phyloP scores from a whole-genome alignment of 306 rosid species.

The Prunus padus region DNA sequence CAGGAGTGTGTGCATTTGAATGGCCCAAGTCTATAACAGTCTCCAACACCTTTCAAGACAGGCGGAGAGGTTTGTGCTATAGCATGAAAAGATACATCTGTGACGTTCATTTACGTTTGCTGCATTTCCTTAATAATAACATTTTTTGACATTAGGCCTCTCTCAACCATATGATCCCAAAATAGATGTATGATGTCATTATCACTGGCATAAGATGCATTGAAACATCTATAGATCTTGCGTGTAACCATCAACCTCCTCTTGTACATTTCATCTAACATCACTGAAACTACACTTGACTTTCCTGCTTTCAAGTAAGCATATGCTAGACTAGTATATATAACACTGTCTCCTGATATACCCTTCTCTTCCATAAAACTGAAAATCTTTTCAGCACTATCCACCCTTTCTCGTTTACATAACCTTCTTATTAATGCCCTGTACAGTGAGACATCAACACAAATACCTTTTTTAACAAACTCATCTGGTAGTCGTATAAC shows the following conservation, averaged over 20 bases:
- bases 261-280: slow-evolving; percentile 64
- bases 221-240: slow-evolving; percentile 62
- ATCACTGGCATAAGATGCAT: slow-evolving; percentile 41
- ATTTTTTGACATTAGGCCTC: slow-evolving; percentile 69
- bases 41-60: background rate
- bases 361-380: slow-evolving; percentile 53
- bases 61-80: background rate
- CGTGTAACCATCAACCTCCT: slow-evolving; percentile 65
- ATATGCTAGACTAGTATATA: slow-evolving; percentile 66
- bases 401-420: slow-evolving; percentile 60
- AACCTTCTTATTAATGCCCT: slow-evolving; percentile 79
- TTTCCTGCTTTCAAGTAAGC: slow-evolving; percentile 74
- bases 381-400: slow-evolving; percentile 58
- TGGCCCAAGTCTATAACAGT: background rate
- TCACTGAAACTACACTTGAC: slow-evolving; percentile 34
- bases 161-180: slow-evolving; percentile 63
- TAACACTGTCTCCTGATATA: slow-evolving; percentile 59
- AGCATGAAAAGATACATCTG: background rate
- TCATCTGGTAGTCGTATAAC: slow-evolving; percentile 58
- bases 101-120: slow-evolving; percentile 22
- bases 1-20: background rate
- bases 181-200: slow-evolving; percentile 45
- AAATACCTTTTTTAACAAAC: slow-evolving; percentile 52
- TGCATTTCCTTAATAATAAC: slow-evolving; percentile 50
- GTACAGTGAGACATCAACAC: slow-evolving; percentile 63